phyloP scores from a whole-genome alignment of 345 rosid genomes.

The Rhizophora apiculata region DNA sequence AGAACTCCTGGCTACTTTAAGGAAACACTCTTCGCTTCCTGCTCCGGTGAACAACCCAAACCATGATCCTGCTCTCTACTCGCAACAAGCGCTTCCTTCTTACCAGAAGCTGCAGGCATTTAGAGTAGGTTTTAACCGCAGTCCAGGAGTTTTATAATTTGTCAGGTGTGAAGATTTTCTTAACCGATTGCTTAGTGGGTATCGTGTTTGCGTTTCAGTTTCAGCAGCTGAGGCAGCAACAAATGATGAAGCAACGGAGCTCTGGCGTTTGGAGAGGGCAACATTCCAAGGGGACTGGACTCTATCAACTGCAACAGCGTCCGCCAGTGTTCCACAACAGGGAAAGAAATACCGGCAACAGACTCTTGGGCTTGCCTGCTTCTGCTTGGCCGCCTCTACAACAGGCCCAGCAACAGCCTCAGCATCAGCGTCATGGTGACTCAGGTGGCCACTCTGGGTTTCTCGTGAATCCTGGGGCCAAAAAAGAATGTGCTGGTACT shows the following conservation, averaged over 20 bases:
- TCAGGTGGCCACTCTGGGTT: constrained; percentile 57
- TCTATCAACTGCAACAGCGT: background rate
- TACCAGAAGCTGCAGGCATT: constrained; percentile 55
- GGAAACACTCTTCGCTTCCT: constrained; percentile 27
- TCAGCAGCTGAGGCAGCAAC: constrained; percentile 57
- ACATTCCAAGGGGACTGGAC: constrained; percentile 18
- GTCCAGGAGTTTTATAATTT: background rate
- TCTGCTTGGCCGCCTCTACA: constrained; percentile 64
- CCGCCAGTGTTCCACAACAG: constrained; percentile 9
- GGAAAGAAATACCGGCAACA: background rate
- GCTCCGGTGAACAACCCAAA: constrained; percentile 27
- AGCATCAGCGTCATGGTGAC: constrained; percentile 24
- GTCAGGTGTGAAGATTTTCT: background rate
- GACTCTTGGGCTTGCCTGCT: constrained; percentile 37
- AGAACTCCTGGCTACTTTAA: constrained; percentile 22
- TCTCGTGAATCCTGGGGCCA: constrained; percentile 39
- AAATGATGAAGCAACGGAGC: constrained; percentile 35
- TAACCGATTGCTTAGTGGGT: background rate
- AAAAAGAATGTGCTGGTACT: constrained; percentile 69
- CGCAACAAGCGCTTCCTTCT: constrained; percentile 33
- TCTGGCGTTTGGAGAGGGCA: constrained; percentile 26
- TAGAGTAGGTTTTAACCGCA: constrained; percentile 34
- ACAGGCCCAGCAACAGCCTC: constrained; percentile 22
- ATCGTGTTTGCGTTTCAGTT: constrained; percentile 28
- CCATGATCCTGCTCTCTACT: constrained; percentile 24